Evolutionary conservation across 2,329 filamentous ascomycete species (phyloP).

Genomic region (Trichoderma polysporum): DNA sequence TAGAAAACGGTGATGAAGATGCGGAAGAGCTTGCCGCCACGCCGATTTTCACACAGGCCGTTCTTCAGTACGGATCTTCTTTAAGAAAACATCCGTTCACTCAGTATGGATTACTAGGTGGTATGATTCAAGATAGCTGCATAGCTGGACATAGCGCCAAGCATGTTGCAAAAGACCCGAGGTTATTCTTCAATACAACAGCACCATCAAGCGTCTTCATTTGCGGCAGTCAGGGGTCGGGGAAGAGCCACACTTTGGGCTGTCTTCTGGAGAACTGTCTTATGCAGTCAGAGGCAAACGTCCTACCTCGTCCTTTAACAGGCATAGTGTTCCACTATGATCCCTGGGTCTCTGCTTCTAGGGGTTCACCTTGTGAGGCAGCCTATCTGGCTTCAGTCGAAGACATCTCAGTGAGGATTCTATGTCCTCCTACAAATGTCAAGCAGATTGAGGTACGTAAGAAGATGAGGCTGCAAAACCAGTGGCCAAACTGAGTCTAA

Average conservation of each 20-base stretch:
- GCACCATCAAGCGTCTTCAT: constrained; percentile 61
- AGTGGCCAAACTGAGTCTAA: not conserved
- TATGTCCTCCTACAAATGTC: constrained; percentile 56
- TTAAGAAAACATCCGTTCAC: not conserved
- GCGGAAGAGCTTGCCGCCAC: constrained; percentile 20
- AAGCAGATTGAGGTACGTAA: constrained; percentile 37
- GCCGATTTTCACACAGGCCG: constrained; percentile 25
- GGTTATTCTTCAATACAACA: constrained; percentile 48
- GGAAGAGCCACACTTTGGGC: constrained; percentile 62
- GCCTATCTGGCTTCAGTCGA: constrained; percentile 51
- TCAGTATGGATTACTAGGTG: constrained; percentile 27
- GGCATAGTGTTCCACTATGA: constrained; percentile 67
- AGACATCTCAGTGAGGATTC: constrained; percentile 49
- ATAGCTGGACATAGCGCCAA: too few species aligned
- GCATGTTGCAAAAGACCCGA: constrained; percentile 23
- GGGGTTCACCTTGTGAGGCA: constrained; percentile 58
- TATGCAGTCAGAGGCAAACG: constrained; percentile 43
- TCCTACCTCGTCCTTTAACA: constrained; percentile 52
- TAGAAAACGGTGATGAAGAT: not conserved
- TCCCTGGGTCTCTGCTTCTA: constrained; percentile 48
- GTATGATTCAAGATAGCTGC: not conserved
- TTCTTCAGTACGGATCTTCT: not conserved
- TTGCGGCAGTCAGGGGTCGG: constrained; percentile 63
- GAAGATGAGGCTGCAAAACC: not conserved
- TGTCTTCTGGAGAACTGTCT: constrained; percentile 59